These are phyloP conservation scores for Arctostaphylos glauca DNA, from an alignment of 148 eudicot genomes.

Conservation along the genomic window DNA sequence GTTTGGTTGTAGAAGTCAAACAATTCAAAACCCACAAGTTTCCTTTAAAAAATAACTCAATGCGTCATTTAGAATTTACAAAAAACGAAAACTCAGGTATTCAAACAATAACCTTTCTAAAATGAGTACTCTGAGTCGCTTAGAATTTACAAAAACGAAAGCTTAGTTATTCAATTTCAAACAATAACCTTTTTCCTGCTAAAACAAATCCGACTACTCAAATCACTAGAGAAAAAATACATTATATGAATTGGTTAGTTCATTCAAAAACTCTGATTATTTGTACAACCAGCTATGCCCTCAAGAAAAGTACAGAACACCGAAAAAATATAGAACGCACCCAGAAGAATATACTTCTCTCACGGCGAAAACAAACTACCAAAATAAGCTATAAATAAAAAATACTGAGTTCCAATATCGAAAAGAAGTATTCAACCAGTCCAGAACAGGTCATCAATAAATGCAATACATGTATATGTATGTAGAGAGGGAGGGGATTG, in stretches of 20 bases:
- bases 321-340: not conserved
- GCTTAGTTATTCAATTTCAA: not conserved
- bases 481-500: conserved; percentile 12
- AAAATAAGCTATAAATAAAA: not conserved
- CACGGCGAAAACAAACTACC: not conserved
- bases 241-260: not conserved
- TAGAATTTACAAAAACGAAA: not conserved
- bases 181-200: not conserved
- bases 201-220: not conserved
- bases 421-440: not conserved
- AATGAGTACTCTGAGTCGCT: too few species aligned
- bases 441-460: not conserved
- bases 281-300: not conserved
- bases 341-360: not conserved
- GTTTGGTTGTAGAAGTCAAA: not conserved
- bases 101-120: not conserved
- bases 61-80: too few species aligned
- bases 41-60: not conserved
- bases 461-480: too few species aligned
- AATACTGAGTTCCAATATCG: not conserved
- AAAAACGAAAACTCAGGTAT: not conserved
- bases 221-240: not conserved
- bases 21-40: not conserved
- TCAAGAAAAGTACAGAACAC: not conserved
- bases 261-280: not conserved